Evolutionary conservation across 768 basidiomycete genomes (phyloP).

Genomic region (Mycena crocata): DNA sequence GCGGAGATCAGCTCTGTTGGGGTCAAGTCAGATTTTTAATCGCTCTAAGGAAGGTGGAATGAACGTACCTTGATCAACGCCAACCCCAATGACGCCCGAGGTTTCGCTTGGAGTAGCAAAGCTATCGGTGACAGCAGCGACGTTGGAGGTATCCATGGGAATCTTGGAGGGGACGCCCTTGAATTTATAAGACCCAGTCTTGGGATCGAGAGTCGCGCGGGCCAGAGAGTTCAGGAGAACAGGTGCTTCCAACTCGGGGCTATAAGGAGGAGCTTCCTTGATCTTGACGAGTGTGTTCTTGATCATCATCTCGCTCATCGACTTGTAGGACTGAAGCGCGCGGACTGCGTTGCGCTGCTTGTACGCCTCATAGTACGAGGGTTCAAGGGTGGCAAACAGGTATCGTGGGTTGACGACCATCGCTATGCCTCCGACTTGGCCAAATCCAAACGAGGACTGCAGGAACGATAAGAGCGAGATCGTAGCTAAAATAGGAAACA

Average conservation of each 20-base stretch:
- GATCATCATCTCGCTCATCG: conserved; percentile 97
- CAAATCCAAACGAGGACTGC: conserved; percentile 96
- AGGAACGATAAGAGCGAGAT: not conserved
- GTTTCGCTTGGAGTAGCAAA: conserved; percentile 49
- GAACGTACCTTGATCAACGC: conserved; percentile 85
- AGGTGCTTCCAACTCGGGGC: conserved; percentile 83
- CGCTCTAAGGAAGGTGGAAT: not conserved
- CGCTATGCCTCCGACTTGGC: conserved; percentile 96
- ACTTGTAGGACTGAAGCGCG: conserved; percentile 81
- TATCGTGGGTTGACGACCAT: conserved; percentile 92
- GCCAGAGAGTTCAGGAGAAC: conserved; percentile 95
- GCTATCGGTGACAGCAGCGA: conserved; percentile 68
- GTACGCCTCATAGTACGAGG: conserved; percentile 84
- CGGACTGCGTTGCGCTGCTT: conserved; percentile 73
- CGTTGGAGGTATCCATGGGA: conserved; percentile 74
- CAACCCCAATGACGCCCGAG: conserved; percentile 77
- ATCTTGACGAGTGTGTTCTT: conserved; percentile 92
- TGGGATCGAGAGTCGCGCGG: conserved; percentile 81
- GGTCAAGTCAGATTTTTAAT: conserved; percentile 20
- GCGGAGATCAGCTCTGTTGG: conserved; percentile 86
- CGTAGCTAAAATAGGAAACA: not conserved
- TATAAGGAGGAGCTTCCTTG: conserved; percentile 93
- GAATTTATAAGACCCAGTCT: conserved; percentile 91
- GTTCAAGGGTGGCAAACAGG: conserved; percentile 86
- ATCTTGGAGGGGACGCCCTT: conserved; percentile 65